These are phyloP conservation scores for Zanthoxylum bungeanum DNA, from an alignment of 345 rosid genomes.

Conservation along the genomic window DNA sequence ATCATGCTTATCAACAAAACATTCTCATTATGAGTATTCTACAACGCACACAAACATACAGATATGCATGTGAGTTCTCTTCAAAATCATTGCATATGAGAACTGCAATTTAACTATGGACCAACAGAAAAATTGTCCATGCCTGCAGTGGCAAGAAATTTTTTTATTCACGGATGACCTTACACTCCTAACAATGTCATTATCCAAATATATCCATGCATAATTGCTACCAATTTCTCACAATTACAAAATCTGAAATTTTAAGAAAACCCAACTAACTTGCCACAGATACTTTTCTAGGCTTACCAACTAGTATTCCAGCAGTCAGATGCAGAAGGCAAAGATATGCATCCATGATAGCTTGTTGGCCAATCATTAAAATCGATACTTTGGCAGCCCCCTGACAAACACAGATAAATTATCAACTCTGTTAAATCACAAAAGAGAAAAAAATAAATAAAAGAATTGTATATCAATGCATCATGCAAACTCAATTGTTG, in stretches of 20 bases:
- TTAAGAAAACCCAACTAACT: neutral
- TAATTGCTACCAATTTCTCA: neutral
- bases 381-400: slow-evolving; percentile 98
- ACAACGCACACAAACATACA: neutral
- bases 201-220: neutral
- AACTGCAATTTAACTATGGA: neutral
- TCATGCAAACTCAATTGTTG: slow-evolving; percentile 9
- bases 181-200: neutral
- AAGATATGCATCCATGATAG: slow-evolving; percentile 97
- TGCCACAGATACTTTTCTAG: neutral
- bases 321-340: slow-evolving; percentile 97
- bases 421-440: slow-evolving; percentile 15
- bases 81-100: neutral
- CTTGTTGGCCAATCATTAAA: slow-evolving; percentile 93
- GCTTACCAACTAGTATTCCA: slow-evolving; percentile 91
- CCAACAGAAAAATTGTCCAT: neutral
- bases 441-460: neutral
- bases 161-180: neutral
- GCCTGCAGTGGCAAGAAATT: neutral
- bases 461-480: neutral
- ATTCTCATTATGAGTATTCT: neutral
- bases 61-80: neutral
- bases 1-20: neutral
- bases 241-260: neutral
- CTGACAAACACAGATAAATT: slow-evolving; percentile 41